A percentile compares a stretch with the other conserved stretches of the same genome.
phyloP scores from a whole-genome alignment of 352 stramenopile species.

The Phytophthora agathidicida region DNA sequence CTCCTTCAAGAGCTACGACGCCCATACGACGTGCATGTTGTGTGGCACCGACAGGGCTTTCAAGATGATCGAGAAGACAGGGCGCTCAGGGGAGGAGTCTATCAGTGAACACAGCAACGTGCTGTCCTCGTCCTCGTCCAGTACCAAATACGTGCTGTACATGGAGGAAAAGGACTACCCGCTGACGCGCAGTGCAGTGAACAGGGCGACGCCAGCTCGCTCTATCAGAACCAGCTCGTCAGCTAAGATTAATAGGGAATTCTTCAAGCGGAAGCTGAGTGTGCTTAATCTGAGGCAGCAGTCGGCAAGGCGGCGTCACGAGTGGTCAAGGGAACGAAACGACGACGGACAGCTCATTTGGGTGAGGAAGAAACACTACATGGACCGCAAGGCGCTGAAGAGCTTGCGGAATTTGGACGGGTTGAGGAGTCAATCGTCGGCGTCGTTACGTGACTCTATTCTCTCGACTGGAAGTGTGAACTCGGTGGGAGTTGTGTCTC shows the following conservation, averaged over 20 bases:
- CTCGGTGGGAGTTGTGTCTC: slow-evolving; percentile 77
- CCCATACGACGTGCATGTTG: slow-evolving; percentile 88
- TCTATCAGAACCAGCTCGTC: slow-evolving; percentile 28
- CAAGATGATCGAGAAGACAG: slow-evolving; percentile 65
- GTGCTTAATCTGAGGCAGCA: slow-evolving; percentile 81
- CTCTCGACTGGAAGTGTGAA: slow-evolving; percentile 63
- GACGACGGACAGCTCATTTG: slow-evolving; percentile 82
- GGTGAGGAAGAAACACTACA: slow-evolving; percentile 78
- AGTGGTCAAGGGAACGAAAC: slow-evolving; percentile 84
- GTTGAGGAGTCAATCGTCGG: slow-evolving; percentile 61
- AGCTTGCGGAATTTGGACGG: slow-evolving; percentile 51
- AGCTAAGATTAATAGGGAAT: slow-evolving; percentile 60
- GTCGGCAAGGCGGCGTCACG: slow-evolving; percentile 80
- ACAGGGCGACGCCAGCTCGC: slow-evolving; percentile 17
- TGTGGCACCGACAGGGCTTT: slow-evolving; percentile 88
- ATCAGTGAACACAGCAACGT: slow-evolving; percentile 39
- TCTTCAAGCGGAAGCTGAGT: slow-evolving; percentile 83
- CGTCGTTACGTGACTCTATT: slow-evolving; percentile 72
- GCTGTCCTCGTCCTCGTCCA: slow-evolving; percentile 41
- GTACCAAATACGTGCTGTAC: slow-evolving; percentile 75
- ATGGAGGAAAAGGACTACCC: slow-evolving; percentile 66
- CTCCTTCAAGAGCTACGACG: slow-evolving; percentile 92
- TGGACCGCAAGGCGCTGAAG: slow-evolving; percentile 78
- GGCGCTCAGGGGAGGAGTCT: slow-evolving; percentile 38
- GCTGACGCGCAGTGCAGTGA: slow-evolving; percentile 36